Conservation (phyloP, 768 basidiomycete species). For the Pisolithus sp. region DNA sequence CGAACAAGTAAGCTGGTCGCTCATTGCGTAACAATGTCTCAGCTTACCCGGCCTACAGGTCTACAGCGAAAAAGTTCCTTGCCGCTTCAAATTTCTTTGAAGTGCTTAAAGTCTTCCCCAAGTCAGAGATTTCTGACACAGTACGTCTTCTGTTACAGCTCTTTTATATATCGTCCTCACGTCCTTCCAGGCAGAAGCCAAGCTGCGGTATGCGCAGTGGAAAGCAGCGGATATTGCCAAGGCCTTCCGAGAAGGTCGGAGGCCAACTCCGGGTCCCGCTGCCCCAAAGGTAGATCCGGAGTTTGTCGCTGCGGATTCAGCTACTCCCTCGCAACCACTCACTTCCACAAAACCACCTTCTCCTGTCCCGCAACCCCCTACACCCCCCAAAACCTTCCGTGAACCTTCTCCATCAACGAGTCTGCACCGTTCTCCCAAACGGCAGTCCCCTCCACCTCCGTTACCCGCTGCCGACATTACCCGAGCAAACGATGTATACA, state of each 20-base stretch:
- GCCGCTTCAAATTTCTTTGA: constrained; percentile 95
- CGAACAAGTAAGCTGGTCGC: constrained; percentile 53
- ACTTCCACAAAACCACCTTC: constrained; percentile 12
- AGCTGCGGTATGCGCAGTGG: constrained; percentile 94
- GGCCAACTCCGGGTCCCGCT: constrained; percentile 74
- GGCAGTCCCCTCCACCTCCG: constrained; percentile 27
- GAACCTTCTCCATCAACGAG: constrained; percentile 17
- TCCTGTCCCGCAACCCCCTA: constrained; percentile 11
- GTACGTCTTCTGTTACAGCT: constrained; percentile 31
- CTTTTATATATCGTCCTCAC: constrained; percentile 1
- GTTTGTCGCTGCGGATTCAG: background rate
- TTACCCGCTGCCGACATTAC: constrained; percentile 24
- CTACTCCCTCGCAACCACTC: constrained; percentile 6
- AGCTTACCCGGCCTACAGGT: constrained; percentile 35
- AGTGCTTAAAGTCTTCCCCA: constrained; percentile 71
- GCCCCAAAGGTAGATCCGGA: constrained; percentile 32
- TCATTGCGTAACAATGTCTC: background rate
- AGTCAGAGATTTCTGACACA: constrained; percentile 48
- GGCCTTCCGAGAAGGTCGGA: constrained; percentile 89
- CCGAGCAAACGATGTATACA: constrained; percentile 20
- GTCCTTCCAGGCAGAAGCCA: constrained; percentile 62
- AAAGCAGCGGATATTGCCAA: constrained; percentile 94
- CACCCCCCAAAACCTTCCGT: constrained; percentile 21
- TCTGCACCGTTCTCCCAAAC: constrained; percentile 24
- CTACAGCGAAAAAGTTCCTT: constrained; percentile 90